phyloP scores from a whole-genome alignment of 441 rosid species.

The Jatropha podagrica region DNA sequence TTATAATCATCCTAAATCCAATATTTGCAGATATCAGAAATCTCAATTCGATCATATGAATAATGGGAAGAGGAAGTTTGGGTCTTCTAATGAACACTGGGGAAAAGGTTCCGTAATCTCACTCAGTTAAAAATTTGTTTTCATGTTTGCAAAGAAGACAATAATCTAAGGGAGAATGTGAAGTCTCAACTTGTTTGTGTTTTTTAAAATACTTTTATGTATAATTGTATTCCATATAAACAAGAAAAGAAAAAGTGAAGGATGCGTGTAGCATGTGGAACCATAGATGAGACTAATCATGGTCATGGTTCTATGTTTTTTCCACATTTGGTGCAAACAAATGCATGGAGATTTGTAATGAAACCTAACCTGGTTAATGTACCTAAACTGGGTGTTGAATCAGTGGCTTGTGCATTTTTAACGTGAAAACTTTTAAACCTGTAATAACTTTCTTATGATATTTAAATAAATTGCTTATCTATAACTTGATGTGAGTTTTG shows the following conservation, averaged over 20 bases:
- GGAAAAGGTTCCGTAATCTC: slow-evolving; percentile 50
- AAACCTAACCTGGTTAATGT: background rate
- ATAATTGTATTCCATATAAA: background rate
- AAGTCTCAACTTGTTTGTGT: background rate
- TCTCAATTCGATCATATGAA: slow-evolving; percentile 48
- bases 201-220: background rate
- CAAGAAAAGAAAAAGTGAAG: background rate
- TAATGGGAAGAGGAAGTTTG: slow-evolving; percentile 48
- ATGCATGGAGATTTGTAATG: background rate
- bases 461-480: background rate
- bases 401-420: slow-evolving; percentile 3
- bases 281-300: background rate
- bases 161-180: background rate
- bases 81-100: slow-evolving; percentile 36
- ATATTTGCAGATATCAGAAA: slow-evolving; percentile 49
- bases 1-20: slow-evolving; percentile 25
- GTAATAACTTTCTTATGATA: background rate
- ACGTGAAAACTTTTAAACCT: background rate
- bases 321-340: background rate
- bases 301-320: background rate
- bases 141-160: background rate
- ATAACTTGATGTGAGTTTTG: background rate
- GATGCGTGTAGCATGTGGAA: background rate
- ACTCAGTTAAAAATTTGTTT: background rate
- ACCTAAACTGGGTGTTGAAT: background rate